Percentiles rank a stretch among this genome's conserved stretches.
phyloP scores from a whole-genome alignment of 176 grass and related monocot species.

The Microstegium vimineum region DNA sequence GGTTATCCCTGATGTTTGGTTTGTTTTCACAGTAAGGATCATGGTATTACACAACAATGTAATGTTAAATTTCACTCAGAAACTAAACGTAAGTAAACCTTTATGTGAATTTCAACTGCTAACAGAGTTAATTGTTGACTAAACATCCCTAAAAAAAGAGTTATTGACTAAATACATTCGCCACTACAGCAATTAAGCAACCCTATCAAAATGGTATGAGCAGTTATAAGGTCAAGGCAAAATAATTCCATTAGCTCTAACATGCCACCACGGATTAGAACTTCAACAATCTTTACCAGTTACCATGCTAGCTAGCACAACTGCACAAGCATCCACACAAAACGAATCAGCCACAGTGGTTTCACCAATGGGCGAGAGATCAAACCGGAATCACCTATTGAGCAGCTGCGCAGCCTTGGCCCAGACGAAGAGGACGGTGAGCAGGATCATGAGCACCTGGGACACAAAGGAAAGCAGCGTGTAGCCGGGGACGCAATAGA shows the following conservation, averaged over 20 bases:
- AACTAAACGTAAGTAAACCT: background rate
- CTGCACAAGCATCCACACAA: background rate
- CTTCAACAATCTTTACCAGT: background rate
- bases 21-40: background rate
- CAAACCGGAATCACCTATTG: slow-evolving; percentile 27
- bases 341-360: background rate
- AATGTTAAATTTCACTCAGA: background rate
- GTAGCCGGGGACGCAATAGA: slow-evolving; percentile 46
- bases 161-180: background rate
- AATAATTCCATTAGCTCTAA: background rate
- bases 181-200: background rate
- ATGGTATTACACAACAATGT: background rate
- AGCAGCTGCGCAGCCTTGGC: slow-evolving; percentile 45
- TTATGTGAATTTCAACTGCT: background rate
- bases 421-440: slow-evolving; percentile 62
- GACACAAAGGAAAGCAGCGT: slow-evolving; percentile 51
- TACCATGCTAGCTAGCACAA: background rate
- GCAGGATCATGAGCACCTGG: slow-evolving; percentile 47
- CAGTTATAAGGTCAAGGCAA: background rate
- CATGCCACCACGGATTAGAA: background rate
- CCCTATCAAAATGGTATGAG: background rate
- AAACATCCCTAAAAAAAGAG: too few relatives aligned
- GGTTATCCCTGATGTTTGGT: background rate
- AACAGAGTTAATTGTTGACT: too few relatives aligned
- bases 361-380: background rate